Conservation (phyloP, 441 rosid species). For the Capsella rubella region DNA sequence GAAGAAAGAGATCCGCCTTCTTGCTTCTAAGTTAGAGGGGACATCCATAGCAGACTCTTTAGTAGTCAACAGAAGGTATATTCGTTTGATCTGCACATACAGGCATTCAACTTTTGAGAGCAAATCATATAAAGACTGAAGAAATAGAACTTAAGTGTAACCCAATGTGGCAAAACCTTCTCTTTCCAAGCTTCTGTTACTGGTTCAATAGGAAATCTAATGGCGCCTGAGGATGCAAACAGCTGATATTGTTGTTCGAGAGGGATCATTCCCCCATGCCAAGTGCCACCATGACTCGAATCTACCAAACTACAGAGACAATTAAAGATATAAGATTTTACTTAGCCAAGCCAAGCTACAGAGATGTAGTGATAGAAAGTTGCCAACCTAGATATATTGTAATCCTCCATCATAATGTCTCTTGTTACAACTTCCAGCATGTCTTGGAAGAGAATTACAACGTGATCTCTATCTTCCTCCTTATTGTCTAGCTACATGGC, state of each 20-base stretch:
- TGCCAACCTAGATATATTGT: conserved; percentile 62
- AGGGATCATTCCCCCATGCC: conserved; percentile 70
- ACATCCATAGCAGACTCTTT: conserved; percentile 99
- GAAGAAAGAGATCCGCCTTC: conserved; percentile 98
- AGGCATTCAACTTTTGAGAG: conserved; percentile 16
- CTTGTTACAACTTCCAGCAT: conserved; percentile 97
- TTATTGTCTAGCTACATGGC: conserved; percentile 74
- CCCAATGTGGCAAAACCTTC: conserved; percentile 58
- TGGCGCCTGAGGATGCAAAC: conserved; percentile 96
- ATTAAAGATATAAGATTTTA: conserved; percentile 34
- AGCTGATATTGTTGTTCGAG: conserved; percentile 74
- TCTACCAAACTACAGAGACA: conserved; percentile 67
- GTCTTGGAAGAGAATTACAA: conserved; percentile 97
- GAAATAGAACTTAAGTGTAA: conserved; percentile 8
- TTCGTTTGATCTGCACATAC: conserved; percentile 80
- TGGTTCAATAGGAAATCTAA: conserved; percentile 77
- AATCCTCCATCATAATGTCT: conserved; percentile 91
- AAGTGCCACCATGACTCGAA: conserved; percentile 74
- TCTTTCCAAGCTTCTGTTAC: conserved; percentile 97
- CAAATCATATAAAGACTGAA: conserved; percentile 1
- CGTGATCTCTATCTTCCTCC: conserved; percentile 79
- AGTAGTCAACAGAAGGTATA: conserved; percentile 87
- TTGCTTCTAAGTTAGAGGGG: conserved; percentile 98
- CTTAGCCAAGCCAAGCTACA: conserved; percentile 72
- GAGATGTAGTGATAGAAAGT: conserved; percentile 33